Conservation (phyloP, 2,329 filamentous ascomycete species). For the Proliferodiscus dingleyae region DNA sequence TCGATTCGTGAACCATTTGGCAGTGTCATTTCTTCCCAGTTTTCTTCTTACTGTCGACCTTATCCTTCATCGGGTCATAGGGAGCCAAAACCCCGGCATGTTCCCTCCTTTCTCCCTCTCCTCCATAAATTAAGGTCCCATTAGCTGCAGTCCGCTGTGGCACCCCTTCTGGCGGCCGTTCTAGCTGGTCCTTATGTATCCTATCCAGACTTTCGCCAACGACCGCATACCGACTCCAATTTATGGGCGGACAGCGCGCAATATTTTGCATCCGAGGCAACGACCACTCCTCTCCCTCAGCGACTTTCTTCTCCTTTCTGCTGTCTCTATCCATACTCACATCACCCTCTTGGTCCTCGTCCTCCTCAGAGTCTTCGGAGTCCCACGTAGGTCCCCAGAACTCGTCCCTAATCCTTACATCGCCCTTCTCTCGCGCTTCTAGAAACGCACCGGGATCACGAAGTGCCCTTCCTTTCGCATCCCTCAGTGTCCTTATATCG, state of each 20-base stretch:
- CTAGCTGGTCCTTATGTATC: constrained; percentile 74
- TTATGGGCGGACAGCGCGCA: constrained; percentile 81
- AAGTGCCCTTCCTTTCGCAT: constrained; percentile 66
- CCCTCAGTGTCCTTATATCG: constrained; percentile 67
- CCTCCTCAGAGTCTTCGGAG: constrained; percentile 31
- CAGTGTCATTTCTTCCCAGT: constrained; percentile 18
- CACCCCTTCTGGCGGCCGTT: constrained; percentile 53
- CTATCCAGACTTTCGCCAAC: constrained; percentile 79
- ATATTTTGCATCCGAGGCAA: constrained; percentile 78
- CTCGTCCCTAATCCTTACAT: constrained; percentile 38
- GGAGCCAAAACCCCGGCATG: constrained; percentile 52
- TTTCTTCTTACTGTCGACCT: constrained; percentile 33
- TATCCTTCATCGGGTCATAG: constrained; percentile 50
- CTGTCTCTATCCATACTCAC: constrained; percentile 6
- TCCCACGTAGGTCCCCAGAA: constrained; percentile 21
- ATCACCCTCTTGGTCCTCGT: constrained; percentile 25
- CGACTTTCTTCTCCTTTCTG: constrained; percentile 10
- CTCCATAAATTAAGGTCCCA: constrained; percentile 47
- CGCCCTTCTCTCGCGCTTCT: constrained; percentile 60
- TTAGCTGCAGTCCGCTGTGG: constrained; percentile 39
- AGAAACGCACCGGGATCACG: constrained; percentile 68
- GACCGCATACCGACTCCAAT: constrained; percentile 94
- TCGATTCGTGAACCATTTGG: neutral
- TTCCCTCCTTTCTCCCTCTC: constrained; percentile 35
- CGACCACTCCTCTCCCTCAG: constrained; percentile 45